Base-by-base conservation (phyloP, 768 basidiomycete species). In the Tubosaeta brunneosetosa region DNA sequence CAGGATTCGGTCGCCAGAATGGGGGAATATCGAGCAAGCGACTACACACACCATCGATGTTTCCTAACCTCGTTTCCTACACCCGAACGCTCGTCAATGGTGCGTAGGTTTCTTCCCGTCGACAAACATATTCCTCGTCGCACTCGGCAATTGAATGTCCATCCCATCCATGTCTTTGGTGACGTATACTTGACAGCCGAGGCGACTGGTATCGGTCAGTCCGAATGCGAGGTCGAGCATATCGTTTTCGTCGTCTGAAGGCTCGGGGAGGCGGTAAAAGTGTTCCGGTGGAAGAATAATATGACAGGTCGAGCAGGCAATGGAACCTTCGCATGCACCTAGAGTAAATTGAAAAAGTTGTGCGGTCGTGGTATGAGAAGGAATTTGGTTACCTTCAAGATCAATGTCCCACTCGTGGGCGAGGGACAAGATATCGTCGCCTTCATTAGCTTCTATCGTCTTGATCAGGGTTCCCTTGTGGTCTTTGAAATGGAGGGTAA, bases 191-290 rank as follows among this genome's bases (percentile, higher is more conserved):
- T 89, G 88, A 63, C 88, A 89, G 0, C 88, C 88, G 17, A 91
- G 72, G 10, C 84, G 76, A 56, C 88, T 95, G 60, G 95, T 97
- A 63, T 97, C 95, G 1, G 93, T 94, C 48, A 98, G 76, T 0
- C 92, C 97, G 62, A 97, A 98, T 4, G 95, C 95, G 80, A 98
- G 91, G 69, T 97, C 95, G 36, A 99, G 80, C 92, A 94, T 94
- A 62, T 93, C 94, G 63, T 97, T 99, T 73, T 99, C 95, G 65
- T 99, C 95, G 59, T 98, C 95, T 50, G 89, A 89, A 4, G 95
- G 94, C 64, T 98, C 95, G 1, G 91, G 87, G 3, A 98, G 78
- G 44, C 80, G 67, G 68, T 97, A 91, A 66, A 94, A 97, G 55
- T 85, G 77, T 62, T 93, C 85, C 25, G 56, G 64, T 27, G 55